Base-by-base conservation (phyloP, 2,329 filamentous ascomycete species). In the Trichoderma gracile region DNA sequence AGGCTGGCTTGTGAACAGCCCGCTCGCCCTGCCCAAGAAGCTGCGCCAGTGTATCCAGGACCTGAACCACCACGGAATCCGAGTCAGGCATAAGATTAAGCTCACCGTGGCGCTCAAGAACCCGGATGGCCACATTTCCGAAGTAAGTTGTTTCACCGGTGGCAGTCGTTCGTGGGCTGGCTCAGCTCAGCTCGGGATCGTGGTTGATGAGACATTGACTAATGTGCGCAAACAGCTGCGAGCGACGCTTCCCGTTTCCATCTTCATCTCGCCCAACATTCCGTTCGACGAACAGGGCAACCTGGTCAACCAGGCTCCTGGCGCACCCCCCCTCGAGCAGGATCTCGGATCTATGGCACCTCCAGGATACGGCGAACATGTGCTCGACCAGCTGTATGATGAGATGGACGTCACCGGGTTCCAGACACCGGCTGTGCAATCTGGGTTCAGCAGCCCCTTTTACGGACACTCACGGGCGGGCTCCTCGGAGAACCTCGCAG, bases 261-360 rank as follows among this genome's bases (percentile, higher is more conserved):
- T 99, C 45, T 97, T 97, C 78, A 97, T 98, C 69, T 99, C 95
- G 5, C 94, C 95, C 0, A 95, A 95, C 73, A 87, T 97, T 71
- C 90, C 92, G 0, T 86, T 97, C 43, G 92, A 95, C 71, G 92
- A 96, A 59, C 86, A 94, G 66, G 95, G 96, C 70, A 89, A 91
- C 71, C 83, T 98, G 2, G 81, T 91, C 60, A 82, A 84, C 60
- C 84, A 87, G 71, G 80, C 80, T n/a, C 82, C 84, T 70, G 81
- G 73, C 74, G 80, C 65, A 77, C 81, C 69, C 74, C 79, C 79
- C 12, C 60, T 68, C 10, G 80, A 84, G 50, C 80, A 82, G 46
- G 83, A 86, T 46, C 80, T 86, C 64, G 82, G 85, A 21, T 83
- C 85, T 27, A 85, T 90, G 65, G 93, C 94, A 12, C 95, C 95